A percentile compares a stretch with the other conserved stretches of the same genome.
phyloP scores from a whole-genome alignment of 2,329 filamentous ascomycete genomes.

The Trichoderma brevicompactum region DNA sequence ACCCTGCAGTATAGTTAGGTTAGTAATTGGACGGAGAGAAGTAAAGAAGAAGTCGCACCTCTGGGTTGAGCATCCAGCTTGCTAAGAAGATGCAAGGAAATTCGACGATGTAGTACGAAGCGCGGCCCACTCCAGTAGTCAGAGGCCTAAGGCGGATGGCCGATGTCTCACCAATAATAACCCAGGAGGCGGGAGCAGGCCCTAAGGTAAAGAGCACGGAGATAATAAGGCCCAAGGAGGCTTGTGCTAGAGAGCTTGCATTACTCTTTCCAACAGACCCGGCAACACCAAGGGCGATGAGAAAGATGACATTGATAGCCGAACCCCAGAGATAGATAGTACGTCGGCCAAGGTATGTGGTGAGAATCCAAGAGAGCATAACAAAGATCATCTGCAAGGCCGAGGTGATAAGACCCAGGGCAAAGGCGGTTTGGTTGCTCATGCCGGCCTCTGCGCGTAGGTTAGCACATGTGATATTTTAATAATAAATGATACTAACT shows the following conservation, averaged over 20 bases:
- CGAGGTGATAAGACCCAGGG: neutral
- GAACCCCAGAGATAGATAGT: slow-evolving; percentile 12
- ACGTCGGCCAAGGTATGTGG: slow-evolving; percentile 6
- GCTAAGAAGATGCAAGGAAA: slow-evolving; percentile 15
- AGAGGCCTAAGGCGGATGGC: slow-evolving; percentile 16
- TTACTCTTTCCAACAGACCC: slow-evolving; percentile 12
- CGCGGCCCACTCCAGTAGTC: slow-evolving; percentile 17
- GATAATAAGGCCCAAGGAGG: neutral
- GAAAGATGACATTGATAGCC: slow-evolving; percentile 7
- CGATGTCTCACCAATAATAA: slow-evolving; percentile 12
- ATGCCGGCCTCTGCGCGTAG: neutral
- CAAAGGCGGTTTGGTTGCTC: slow-evolving; percentile 10
- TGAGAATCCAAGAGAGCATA: slow-evolving; percentile 19
- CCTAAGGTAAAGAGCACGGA: slow-evolving; percentile 15
- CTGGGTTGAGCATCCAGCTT: slow-evolving; percentile 13
- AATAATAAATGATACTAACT: neutral
- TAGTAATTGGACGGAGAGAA: neutral
- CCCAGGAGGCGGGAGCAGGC: slow-evolving; percentile 12
- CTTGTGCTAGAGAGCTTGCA: slow-evolving; percentile 8
- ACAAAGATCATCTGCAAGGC: slow-evolving; percentile 16
- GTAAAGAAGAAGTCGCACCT: neutral
- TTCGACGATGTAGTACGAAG: slow-evolving; percentile 6
- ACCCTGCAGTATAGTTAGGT: neutral
- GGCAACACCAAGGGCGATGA: slow-evolving; percentile 5
- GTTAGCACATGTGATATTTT: neutral